Evolutionary conservation across 176 grass and related monocot genomes (phyloP), one percentile per base, ranked within the genome.

Genomic region (Metroxylon sagu): DNA sequence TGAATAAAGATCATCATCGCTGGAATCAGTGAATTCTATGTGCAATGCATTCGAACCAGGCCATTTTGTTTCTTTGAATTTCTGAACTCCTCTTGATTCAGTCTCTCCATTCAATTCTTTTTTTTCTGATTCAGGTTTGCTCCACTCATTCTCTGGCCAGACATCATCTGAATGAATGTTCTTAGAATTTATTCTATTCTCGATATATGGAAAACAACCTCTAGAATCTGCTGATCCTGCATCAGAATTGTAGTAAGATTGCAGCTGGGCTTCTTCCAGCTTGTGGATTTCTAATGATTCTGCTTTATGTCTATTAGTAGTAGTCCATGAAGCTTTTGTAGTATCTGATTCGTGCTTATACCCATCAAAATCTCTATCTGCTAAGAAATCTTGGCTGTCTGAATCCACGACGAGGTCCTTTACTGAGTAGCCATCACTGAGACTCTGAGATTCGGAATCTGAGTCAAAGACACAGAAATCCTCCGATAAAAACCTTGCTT

Each of bases 361-460:
- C 16, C 26, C 55, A 56, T 25, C 56, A 25, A 76, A 82, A 62
- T 91, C 85, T 64, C 73, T 85, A 65, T 98, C 94, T 1, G 88
- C 92, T 29, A 76, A 50, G 49, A 92, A 89, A 76, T 81, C 91
- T 50, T 97, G 84, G 57, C 78, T 97, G 67, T 93, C 94, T 53
- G 88, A 98, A 61, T 98, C 94, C 2, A 85, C 64, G 57, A 65
- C 59, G 25, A 98, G 80, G 15, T 93, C 88, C 76, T 85, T 92
- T 56, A 98, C 94, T 14, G 94, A 93, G 75, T 98, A 98, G 12
- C 94, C 88, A 52, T 93, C 94, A 53, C 88, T 93, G 61, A 60
- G 52, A 65, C 82, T 98, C 8, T 43, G 4, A 17, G 87, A 83
- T 19, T 98, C 80, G 4, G 88, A 81, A 72, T 98, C 87, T 0